A percentile compares a stretch with the other conserved stretches of the same genome.
Evolutionary conservation across 225 moss, liverwort and hornwort genomes (phyloP).

Genomic region (Pseudoscleropodium purum): DNA sequence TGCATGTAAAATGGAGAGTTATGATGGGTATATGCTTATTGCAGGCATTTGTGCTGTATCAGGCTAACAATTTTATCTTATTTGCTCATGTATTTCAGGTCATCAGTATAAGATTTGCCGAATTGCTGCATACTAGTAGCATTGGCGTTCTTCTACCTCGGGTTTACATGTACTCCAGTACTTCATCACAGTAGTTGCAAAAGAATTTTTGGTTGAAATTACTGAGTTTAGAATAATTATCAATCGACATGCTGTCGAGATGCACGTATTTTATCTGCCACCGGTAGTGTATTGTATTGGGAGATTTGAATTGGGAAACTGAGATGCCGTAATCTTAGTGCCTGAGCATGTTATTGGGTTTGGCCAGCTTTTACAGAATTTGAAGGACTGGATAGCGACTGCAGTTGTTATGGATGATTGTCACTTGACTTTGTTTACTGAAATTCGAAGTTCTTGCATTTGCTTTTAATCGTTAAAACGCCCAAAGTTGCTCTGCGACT

Average conservation of each 20-base stretch:
- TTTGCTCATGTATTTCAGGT: background rate
- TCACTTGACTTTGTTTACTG: background rate
- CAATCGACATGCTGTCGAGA: background rate
- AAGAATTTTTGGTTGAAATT: background rate
- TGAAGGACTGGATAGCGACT: background rate
- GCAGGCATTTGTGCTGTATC: background rate
- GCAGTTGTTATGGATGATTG: background rate
- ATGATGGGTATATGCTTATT: background rate
- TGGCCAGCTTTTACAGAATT: background rate
- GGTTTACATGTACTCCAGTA: background rate
- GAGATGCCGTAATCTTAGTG: background rate
- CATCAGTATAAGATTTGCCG: background rate
- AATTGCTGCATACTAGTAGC: background rate
- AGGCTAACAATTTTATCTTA: background rate
- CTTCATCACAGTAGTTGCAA: background rate
- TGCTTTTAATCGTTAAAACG: too few relatives aligned
- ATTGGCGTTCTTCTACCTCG: background rate
- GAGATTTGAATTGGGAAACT: background rate
- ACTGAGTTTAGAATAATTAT: background rate
- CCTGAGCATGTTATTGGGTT: background rate
- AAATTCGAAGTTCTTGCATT: background rate
- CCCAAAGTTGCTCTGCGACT: background rate
- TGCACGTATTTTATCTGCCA: background rate
- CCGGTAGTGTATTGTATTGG: background rate
- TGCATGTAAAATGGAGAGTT: background rate